These are phyloP conservation scores for Arthonia radiata DNA, from an alignment of 495 filamentous ascomycete species.

Conservation along the genomic window DNA sequence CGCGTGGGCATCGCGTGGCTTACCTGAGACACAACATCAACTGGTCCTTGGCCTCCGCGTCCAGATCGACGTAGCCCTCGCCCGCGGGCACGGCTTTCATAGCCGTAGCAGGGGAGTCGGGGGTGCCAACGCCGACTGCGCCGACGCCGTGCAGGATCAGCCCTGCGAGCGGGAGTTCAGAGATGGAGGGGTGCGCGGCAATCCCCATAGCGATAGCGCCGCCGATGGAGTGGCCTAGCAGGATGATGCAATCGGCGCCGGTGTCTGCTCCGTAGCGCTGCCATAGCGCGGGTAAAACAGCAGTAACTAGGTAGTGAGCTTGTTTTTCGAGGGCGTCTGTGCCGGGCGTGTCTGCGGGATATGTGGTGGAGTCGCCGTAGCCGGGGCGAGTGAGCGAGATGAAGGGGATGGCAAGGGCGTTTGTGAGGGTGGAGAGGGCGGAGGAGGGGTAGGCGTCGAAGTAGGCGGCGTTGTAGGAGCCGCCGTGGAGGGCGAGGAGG, in stretches of 20 bases:
- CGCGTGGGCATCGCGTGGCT: too few relatives aligned
- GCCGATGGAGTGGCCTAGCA: constrained; percentile 15
- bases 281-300: constrained; percentile 15
- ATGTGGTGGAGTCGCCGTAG: constrained; percentile 9
- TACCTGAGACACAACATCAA: constrained; percentile 8
- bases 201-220: constrained; percentile 10
- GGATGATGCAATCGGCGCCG: constrained; percentile 11
- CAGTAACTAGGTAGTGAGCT: constrained; percentile 10
- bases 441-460: constrained; percentile 13
- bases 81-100: neutral
- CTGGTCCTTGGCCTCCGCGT: constrained; percentile 8
- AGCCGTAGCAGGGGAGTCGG: constrained; percentile 1
- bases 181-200: constrained; percentile 7
- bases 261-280: constrained; percentile 6
- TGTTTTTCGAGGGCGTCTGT: constrained; percentile 6
- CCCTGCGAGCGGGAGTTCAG: constrained; percentile 12
- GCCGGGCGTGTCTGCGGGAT: constrained; percentile 3
- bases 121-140: constrained; percentile 1
- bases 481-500: constrained; percentile 15
- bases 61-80: neutral
- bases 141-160: constrained; percentile 14
- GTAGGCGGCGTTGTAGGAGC: constrained; percentile 13
- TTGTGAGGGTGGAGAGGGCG: constrained; percentile 8
- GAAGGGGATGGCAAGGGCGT: constrained; percentile 10
- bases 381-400: constrained; percentile 14